Percentiles rank a stretch among this genome's conserved stretches.
These are phyloP conservation scores for Albizia julibrissin DNA, from an alignment of 306 rosid genomes.

Conservation along the genomic window DNA sequence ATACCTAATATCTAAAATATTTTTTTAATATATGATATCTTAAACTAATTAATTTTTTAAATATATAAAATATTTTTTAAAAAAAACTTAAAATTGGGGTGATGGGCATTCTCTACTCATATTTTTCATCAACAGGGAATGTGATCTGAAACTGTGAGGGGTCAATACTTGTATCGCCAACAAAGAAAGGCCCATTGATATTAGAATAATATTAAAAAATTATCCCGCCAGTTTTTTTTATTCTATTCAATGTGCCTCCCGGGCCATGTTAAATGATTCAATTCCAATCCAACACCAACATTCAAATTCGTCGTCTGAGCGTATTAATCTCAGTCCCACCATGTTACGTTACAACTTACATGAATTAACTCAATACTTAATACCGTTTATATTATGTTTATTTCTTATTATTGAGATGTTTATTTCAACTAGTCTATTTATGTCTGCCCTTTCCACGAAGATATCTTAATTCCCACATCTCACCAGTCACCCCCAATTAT, in stretches of 20 bases:
- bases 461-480: too few relatives aligned
- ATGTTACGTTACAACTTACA: neutral
- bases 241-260: neutral
- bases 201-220: neutral
- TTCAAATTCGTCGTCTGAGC: neutral
- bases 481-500: neutral
- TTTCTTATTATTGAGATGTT: neutral
- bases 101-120: too few relatives aligned
- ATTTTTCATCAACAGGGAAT: too few relatives aligned
- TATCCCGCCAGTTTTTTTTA: neutral
- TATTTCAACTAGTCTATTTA: neutral
- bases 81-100: too few relatives aligned
- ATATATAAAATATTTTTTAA: too few relatives aligned
- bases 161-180: neutral
- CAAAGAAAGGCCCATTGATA: neutral
- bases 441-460: neutral
- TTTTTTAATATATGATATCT: too few relatives aligned
- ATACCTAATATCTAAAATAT: too few relatives aligned
- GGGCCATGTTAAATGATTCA: neutral
- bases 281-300: neutral
- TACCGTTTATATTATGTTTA: neutral
- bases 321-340: neutral
- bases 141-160: conserved; percentile 46
- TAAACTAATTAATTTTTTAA: too few relatives aligned
- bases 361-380: neutral